Base-by-base conservation (phyloP, 768 basidiomycete species). In the Cyclocybe cylindracea region DNA sequence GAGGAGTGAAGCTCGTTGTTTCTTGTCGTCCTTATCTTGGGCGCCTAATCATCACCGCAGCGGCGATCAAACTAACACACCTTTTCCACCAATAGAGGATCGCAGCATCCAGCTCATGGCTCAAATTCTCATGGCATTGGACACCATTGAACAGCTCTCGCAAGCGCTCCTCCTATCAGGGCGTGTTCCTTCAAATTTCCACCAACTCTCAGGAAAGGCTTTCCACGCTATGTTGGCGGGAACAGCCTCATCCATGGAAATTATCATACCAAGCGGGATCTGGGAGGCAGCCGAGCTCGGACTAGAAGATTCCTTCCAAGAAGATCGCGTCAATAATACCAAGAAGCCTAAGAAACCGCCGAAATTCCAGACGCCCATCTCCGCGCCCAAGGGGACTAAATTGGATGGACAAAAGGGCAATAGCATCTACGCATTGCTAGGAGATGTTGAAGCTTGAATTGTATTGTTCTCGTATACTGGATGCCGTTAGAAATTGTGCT, bases 91-190 rank as follows among this genome's bases (percentile, higher is more conserved):
- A 0, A 68, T 85, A 18, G 63, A 67, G 14, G 83, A 87, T 61
- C 75, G 88, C 5, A 80, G 83, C 59, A 69, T 90, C 39, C 89
- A 91, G 58, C 74, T 91, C 11, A 71, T 75, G 45, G 87, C 88
- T 0, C 89, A 93, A 57, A 61, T 80, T 10, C 66, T 83, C 3
- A 74, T 77, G 62, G 78, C 86, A 4, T 59, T 85, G 5, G 85
- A 89, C 52, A 74, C 76, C 33, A 72, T 89, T 39, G 78, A 80
- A 24, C 75, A 82, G 40, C 72, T 93, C 13, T 72, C 80, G 0
- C 82, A 91, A 58, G 75, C 80, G 10, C 67, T 92, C 36, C 71
- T 89, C 7, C 69, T 93, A 41, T 63, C 74, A 3, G 67, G 79
- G 29, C 66, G 67, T 1, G 66, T 83, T 9, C 78, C 80, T 6